phyloP scores from a whole-genome alignment of 495 filamentous ascomycete genomes.

The Niebla homalea region DNA sequence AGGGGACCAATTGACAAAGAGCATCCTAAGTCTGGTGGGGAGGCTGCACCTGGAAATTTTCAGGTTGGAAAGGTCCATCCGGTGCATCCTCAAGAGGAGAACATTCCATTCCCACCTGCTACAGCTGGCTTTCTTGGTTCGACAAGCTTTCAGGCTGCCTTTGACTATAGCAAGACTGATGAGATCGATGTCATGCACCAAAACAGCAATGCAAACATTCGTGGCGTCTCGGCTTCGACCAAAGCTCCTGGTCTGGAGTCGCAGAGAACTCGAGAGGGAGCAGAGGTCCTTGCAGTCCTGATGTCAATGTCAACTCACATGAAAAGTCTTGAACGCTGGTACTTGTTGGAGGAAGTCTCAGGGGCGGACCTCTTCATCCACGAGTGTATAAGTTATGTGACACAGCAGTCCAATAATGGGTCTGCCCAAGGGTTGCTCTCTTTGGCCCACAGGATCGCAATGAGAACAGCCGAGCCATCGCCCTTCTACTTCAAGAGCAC shows the following conservation, averaged over 20 bases:
- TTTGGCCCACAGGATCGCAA: not conserved
- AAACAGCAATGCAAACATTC: slow-evolving; percentile 4
- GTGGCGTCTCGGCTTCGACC: not conserved
- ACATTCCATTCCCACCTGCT: not conserved
- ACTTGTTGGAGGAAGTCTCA: not conserved
- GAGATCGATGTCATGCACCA: not conserved
- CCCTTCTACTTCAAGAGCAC: not conserved
- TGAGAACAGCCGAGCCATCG: not conserved
- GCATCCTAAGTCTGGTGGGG: too few relatives aligned
- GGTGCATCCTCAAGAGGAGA: too few relatives aligned
- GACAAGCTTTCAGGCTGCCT: slow-evolving; percentile 37
- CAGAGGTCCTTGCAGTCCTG: not conserved
- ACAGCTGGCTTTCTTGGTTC: slow-evolving; percentile 36
- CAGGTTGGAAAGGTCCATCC: too few relatives aligned
- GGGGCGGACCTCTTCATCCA: not conserved
- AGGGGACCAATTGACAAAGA: too few relatives aligned
- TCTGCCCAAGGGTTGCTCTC: not conserved
- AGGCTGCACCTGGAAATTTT: too few relatives aligned
- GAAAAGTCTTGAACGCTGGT: not conserved
- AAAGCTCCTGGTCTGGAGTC: not conserved
- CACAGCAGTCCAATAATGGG: not conserved
- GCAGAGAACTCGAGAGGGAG: not conserved
- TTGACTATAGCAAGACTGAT: slow-evolving; percentile 22
- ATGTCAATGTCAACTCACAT: not conserved
- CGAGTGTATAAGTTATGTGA: not conserved